Percentiles rank a stretch among this genome's conserved stretches.
These are phyloP conservation scores for Setomelanomma holmii DNA, from an alignment of 2,329 filamentous ascomycete species.

Conservation along the genomic window DNA sequence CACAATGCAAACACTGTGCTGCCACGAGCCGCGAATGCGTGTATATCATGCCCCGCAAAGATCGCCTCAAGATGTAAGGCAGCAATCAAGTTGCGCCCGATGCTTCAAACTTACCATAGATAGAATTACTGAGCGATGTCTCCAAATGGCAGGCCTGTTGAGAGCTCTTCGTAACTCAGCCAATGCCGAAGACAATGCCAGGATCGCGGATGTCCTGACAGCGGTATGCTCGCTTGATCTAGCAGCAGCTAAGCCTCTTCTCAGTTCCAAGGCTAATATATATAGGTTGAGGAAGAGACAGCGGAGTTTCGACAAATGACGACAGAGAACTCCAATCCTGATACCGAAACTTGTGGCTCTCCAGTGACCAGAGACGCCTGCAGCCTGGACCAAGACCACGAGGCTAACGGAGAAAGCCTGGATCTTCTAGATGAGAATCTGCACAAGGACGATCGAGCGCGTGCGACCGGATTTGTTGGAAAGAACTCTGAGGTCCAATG, in stretches of 20 bases:
- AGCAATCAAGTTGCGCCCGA: not conserved
- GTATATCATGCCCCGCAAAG: slow-evolving; percentile 49
- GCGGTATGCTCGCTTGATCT: not conserved
- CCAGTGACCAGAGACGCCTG: slow-evolving; percentile 13
- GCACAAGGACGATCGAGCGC: slow-evolving; percentile 26
- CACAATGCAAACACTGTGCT: slow-evolving; percentile 48
- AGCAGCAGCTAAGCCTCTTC: not conserved
- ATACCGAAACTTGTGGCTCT: slow-evolving; percentile 26
- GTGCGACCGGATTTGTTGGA: slow-evolving; percentile 45
- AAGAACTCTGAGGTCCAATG: slow-evolving; percentile 43
- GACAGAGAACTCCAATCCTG: slow-evolving; percentile 17
- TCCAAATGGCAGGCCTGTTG: slow-evolving; percentile 35
- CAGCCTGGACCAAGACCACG: slow-evolving; percentile 14
- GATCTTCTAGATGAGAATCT: slow-evolving; percentile 40
- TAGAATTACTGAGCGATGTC: slow-evolving; percentile 39
- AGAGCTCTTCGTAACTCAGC: slow-evolving; percentile 21
- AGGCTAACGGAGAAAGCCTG: slow-evolving; percentile 23
- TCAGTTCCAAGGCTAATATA: not conserved
- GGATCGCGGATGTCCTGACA: not conserved
- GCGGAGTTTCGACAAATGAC: not conserved
- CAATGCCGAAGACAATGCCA: slow-evolving; percentile 25
- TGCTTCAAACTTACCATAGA: slow-evolving; percentile 15
- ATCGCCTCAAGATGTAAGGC: slow-evolving; percentile 46
- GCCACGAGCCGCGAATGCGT: slow-evolving; percentile 43
- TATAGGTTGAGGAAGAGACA: not conserved